Conservation (phyloP, 139 green algal species). For the Chlamydomonas sphaeroides region DNA sequence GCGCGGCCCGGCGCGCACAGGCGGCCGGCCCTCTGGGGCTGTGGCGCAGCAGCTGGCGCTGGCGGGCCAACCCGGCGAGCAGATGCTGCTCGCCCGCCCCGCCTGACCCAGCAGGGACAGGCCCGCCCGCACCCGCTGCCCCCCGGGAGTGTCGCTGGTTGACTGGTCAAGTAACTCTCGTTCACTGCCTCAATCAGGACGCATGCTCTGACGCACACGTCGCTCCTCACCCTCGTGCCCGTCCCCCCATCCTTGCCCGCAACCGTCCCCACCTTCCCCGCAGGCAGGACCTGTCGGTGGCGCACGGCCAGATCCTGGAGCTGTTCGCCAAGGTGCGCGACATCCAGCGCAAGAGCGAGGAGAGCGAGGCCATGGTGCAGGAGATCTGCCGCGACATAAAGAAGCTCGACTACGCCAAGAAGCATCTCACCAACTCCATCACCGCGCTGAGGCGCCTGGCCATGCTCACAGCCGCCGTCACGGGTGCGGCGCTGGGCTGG, state of each 20-base stretch:
- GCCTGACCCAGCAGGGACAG: too few species aligned
- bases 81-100: too few species aligned
- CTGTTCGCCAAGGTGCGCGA: conserved; percentile 84
- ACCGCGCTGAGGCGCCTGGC: conserved; percentile 91
- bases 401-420: conserved; percentile 97
- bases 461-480: conserved; percentile 91
- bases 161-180: too few species aligned
- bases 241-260: background rate
- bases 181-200: too few species aligned
- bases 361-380: conserved; percentile 95
- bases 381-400: conserved; percentile 98
- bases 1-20: too few species aligned
- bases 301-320: conserved; percentile 80
- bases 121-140: too few species aligned
- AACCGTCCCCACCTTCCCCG: background rate
- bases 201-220: too few species aligned
- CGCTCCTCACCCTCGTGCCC: background rate
- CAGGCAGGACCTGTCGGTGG: conserved; percentile 78
- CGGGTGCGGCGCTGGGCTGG: conserved; percentile 19
- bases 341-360: conserved; percentile 91
- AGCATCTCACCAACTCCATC: conserved; percentile 95
- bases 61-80: too few species aligned
- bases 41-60: too few species aligned
- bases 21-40: too few species aligned
- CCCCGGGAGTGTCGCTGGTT: too few species aligned